Conservation (phyloP, 441 rosid species). For the Mallotus japonicus region DNA sequence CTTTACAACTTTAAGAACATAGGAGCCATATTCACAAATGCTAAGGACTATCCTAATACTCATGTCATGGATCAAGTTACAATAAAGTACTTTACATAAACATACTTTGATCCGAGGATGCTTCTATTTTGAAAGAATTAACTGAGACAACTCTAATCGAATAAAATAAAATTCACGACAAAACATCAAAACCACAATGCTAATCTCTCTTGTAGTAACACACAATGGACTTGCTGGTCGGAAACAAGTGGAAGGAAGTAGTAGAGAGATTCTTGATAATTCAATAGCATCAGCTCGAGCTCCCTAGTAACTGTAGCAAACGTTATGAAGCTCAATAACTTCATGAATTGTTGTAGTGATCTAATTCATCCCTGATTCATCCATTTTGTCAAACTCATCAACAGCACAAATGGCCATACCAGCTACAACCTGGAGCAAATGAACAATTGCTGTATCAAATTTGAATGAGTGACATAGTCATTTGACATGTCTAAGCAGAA, state of each 20-base stretch:
- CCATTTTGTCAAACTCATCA: slow-evolving; percentile 99
- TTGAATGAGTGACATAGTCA: not conserved
- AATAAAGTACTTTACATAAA: not conserved
- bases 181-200: too few species aligned
- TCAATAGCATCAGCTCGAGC: too few species aligned
- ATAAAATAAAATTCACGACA: too few species aligned
- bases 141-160: too few species aligned
- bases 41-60: not conserved
- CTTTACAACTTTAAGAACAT: not conserved
- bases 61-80: not conserved
- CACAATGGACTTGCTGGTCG: too few species aligned
- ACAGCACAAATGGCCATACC: slow-evolving; percentile 99
- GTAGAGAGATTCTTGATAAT: slow-evolving; percentile 47
- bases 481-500: not conserved
- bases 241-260: too few species aligned
- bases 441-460: not conserved
- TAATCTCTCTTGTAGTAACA: too few species aligned
- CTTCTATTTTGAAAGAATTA: too few species aligned
- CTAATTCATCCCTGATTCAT: slow-evolving; percentile 54
- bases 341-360: slow-evolving; percentile 97
- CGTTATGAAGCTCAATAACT: slow-evolving; percentile 99
- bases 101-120: not conserved
- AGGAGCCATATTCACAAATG: not conserved
- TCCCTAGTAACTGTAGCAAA: slow-evolving; percentile 79
- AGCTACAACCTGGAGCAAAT: slow-evolving; percentile 78